Evolutionary conservation across 1,284 basidiomycete genomes (phyloP).

Genomic region (Cutaneotrichosporon cyanovorans): DNA sequence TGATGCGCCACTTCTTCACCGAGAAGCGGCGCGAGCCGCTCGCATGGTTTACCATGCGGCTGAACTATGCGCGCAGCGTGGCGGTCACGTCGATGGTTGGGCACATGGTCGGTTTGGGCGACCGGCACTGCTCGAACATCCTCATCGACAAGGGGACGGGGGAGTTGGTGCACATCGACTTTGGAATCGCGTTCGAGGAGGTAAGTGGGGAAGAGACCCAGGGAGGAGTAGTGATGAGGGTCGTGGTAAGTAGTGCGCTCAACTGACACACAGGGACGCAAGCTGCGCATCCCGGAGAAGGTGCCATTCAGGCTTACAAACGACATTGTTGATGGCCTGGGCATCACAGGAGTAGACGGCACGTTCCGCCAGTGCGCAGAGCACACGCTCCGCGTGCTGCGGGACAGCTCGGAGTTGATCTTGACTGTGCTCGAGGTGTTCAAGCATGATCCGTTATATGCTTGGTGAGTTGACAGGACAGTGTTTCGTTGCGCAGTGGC

Average conservation of each 20-base stretch:
- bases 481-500: background rate
- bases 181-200: constrained; percentile 95
- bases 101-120: constrained; percentile 84
- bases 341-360: constrained; percentile 80
- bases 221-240: constrained; percentile 4
- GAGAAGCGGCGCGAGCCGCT: constrained; percentile 80
- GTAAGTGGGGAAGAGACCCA: constrained; percentile 51
- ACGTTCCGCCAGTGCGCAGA: constrained; percentile 93
- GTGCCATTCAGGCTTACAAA: constrained; percentile 93
- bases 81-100: constrained; percentile 93
- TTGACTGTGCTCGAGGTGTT: constrained; percentile 95
- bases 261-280: constrained; percentile 59
- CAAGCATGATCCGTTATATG: constrained; percentile 90
- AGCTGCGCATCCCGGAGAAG: constrained; percentile 71
- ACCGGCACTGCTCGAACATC: constrained; percentile 89
- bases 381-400: constrained; percentile 83
- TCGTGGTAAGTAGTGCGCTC: background rate
- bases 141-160: constrained; percentile 75
- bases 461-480: constrained; percentile 56
- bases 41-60: constrained; percentile 86
- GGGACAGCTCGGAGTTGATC: constrained; percentile 76
- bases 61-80: constrained; percentile 83
- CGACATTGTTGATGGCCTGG: constrained; percentile 91
- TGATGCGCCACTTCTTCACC: constrained; percentile 90
- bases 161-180: constrained; percentile 88